Evolutionary conservation across 208 protist species (phyloP).

Genomic region (Leishmania aethiopica): DNA sequence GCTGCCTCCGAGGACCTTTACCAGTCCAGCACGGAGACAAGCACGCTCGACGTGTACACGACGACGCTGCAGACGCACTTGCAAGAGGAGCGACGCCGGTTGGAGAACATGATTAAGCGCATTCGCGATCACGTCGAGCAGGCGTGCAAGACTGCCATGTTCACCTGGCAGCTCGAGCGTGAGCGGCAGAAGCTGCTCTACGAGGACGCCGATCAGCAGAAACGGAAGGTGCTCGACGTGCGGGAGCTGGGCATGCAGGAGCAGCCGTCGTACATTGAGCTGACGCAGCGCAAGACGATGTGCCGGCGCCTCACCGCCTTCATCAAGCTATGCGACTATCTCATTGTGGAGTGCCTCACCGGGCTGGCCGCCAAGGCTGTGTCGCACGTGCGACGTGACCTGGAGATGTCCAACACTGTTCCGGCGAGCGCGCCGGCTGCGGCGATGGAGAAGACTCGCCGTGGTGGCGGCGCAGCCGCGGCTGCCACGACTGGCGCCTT

Average conservation of each 20-base stretch:
- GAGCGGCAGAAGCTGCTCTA: conserved; percentile 73
- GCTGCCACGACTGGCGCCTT: conserved; percentile 30
- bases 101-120: conserved; percentile 86
- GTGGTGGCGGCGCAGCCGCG: not conserved
- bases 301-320: conserved; percentile 93
- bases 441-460: not conserved
- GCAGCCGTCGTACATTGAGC: conserved; percentile 93
- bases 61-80: conserved; percentile 54
- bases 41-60: conserved; percentile 77
- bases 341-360: conserved; percentile 92
- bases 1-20: conserved; percentile 71
- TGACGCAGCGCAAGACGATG: conserved; percentile 89
- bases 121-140: conserved; percentile 89
- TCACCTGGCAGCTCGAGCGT: conserved; percentile 79
- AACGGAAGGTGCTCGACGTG: conserved; percentile 82
- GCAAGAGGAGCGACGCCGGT: conserved; percentile 49
- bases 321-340: conserved; percentile 95
- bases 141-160: conserved; percentile 92
- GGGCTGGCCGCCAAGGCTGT: conserved; percentile 84
- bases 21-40: conserved; percentile 67
- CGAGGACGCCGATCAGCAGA: conserved; percentile 75
- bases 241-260: conserved; percentile 84
- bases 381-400: conserved; percentile 64
- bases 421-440: not conserved
- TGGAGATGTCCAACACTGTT: conserved; percentile 60